phyloP scores from a whole-genome alignment of 352 stramenopile genomes.

The Thalassiosira gravida region DNA sequence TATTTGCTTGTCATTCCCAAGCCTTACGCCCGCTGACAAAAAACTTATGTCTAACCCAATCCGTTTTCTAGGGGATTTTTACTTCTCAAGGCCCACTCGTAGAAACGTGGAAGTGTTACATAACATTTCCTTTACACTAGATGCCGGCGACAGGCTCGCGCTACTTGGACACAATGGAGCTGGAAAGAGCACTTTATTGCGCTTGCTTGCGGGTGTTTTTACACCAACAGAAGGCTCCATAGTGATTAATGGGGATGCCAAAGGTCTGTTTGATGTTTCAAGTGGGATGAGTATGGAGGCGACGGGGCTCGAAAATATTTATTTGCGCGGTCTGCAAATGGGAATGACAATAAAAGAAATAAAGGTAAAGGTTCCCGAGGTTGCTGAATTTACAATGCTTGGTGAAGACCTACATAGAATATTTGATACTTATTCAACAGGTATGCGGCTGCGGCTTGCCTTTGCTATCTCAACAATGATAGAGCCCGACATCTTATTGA shows the following conservation, averaged over 20 bases:
- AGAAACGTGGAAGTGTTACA: neutral
- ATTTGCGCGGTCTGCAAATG: neutral
- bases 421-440: neutral
- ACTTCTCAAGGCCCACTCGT: no score
- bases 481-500: neutral
- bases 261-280: neutral
- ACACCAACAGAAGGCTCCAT: neutral
- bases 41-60: no score
- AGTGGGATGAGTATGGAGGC: neutral
- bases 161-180: neutral
- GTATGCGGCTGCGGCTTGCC: neutral
- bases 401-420: neutral
- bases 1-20: no score
- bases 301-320: neutral
- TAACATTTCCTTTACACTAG: neutral
- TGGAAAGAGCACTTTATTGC: neutral
- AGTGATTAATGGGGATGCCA: neutral
- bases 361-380: neutral
- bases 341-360: neutral
- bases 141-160: neutral
- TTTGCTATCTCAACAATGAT: neutral
- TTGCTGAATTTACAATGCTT: neutral
- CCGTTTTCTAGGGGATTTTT: no score
- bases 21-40: no score
- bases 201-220: neutral